A percentile compares a stretch with the other conserved stretches of the same genome.
Evolutionary conservation across 2,329 filamentous ascomycete species (phyloP).

Genomic region (Penicillium glabrum): DNA sequence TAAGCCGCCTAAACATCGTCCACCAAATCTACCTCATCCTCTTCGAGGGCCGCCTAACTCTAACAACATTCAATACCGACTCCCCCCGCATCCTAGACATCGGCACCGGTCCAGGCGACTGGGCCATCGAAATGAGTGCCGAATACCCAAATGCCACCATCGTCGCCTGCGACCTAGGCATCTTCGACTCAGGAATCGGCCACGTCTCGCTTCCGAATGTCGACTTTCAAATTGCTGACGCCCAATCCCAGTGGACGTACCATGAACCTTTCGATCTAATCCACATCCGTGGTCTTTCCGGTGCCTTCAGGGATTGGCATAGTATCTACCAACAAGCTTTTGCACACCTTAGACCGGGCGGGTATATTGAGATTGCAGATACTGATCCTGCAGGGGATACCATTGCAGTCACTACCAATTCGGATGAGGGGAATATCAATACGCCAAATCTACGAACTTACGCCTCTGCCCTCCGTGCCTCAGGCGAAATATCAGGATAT

Average conservation of each 20-base stretch:
- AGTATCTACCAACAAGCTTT: slow-evolving; percentile 48
- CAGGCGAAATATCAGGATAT: slow-evolving; percentile 41
- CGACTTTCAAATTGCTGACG: slow-evolving; percentile 53
- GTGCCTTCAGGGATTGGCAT: slow-evolving; percentile 49
- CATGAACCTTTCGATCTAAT: slow-evolving; percentile 51
- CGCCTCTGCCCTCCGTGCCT: slow-evolving; percentile 35
- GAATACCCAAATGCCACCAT: slow-evolving; percentile 47
- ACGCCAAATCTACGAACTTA: slow-evolving; percentile 37
- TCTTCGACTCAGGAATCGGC: slow-evolving; percentile 44
- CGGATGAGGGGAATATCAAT: background rate
- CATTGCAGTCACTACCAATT: slow-evolving; percentile 11
- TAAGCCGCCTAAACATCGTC: slow-evolving; percentile 61
- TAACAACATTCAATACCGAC: slow-evolving; percentile 27
- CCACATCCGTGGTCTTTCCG: slow-evolving; percentile 50
- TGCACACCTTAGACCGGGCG: slow-evolving; percentile 46
- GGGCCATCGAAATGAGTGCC: slow-evolving; percentile 50
- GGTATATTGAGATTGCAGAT: slow-evolving; percentile 50
- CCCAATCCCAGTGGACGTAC: slow-evolving; percentile 50
- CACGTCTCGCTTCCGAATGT: slow-evolving; percentile 40
- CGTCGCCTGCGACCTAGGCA: slow-evolving; percentile 46
- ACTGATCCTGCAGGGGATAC: slow-evolving; percentile 32
- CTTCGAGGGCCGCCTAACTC: slow-evolving; percentile 35
- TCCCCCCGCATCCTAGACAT: slow-evolving; percentile 41
- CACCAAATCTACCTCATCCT: slow-evolving; percentile 62
- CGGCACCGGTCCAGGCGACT: slow-evolving; percentile 52